These are phyloP conservation scores for Boletus vermiculosoides DNA, from an alignment of 768 basidiomycete genomes.

Conservation along the genomic window DNA sequence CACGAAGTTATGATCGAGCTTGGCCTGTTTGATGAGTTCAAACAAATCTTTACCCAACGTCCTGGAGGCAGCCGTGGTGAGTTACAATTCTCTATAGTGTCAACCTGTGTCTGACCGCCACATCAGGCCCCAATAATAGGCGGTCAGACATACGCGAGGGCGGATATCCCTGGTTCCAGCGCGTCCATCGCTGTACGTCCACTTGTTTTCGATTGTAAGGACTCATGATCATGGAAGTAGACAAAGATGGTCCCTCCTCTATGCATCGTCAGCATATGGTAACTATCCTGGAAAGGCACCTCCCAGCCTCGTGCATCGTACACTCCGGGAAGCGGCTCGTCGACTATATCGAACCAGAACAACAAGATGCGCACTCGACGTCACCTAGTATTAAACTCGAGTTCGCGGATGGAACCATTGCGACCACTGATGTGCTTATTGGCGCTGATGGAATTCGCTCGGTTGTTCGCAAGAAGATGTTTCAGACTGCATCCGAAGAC, in stretches of 20 bases:
- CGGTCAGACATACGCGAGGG: constrained; percentile 33
- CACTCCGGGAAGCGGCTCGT: constrained; percentile 22
- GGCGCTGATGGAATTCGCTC: no score
- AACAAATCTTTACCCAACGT: constrained; percentile 9
- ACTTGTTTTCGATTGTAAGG: background rate
- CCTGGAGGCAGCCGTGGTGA: constrained; percentile 10
- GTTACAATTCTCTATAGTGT: no score
- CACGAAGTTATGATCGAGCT: constrained; percentile 43
- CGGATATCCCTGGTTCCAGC: constrained; percentile 31
- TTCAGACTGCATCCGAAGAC: no score
- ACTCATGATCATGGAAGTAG: background rate
- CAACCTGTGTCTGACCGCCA: background rate
- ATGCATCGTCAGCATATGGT: constrained; percentile 28
- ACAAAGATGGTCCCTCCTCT: constrained; percentile 5
- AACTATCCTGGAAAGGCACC: constrained; percentile 13
- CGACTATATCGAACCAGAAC: constrained; percentile 6
- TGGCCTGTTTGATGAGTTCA: constrained; percentile 38
- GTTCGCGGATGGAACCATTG: constrained; percentile 15
- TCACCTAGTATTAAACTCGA: constrained; percentile 8
- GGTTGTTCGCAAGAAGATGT: no score
- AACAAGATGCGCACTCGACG: constrained; percentile 28
- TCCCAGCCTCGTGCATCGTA: constrained; percentile 22
- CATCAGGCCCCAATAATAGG: constrained; percentile 1
- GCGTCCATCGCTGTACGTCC: constrained; percentile 20
- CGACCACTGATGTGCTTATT: constrained; percentile 20